These are phyloP conservation scores for Metarhizium brunneum DNA, from an alignment of 2,329 filamentous ascomycete genomes.

Conservation along the genomic window DNA sequence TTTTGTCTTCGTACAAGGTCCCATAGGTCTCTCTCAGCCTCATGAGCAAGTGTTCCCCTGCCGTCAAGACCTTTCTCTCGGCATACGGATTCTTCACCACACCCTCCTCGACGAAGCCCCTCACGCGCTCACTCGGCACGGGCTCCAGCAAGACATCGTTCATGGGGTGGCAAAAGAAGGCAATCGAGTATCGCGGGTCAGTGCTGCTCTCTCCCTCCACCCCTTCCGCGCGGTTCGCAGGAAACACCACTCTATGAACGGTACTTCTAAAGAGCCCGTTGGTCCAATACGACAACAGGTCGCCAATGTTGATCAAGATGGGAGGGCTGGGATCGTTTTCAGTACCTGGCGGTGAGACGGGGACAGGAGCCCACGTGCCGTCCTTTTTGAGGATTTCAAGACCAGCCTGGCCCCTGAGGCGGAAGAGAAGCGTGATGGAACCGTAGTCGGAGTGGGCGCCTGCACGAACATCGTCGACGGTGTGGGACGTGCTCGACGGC, in stretches of 20 bases:
- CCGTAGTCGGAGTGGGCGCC: conserved; percentile 90
- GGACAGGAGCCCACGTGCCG: conserved; percentile 51
- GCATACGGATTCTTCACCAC: conserved; percentile 35
- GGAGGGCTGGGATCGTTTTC: conserved; percentile 54
- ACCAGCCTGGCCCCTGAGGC: conserved; percentile 73
- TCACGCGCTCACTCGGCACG: conserved; percentile 52
- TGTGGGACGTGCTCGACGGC: conserved; percentile 30
- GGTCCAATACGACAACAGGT: conserved; percentile 77
- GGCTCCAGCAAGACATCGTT: conserved; percentile 41
- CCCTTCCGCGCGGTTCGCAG: conserved; percentile 13
- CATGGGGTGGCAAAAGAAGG: conserved; percentile 59
- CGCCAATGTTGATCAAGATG: conserved; percentile 70
- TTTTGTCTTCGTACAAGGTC: conserved; percentile 39
- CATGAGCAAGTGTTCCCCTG: conserved; percentile 54
- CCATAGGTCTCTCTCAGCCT: conserved; percentile 51
- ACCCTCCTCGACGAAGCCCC: conserved; percentile 24
- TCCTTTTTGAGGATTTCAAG: conserved; percentile 66
- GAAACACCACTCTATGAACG: conserved; percentile 79
- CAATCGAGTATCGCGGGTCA: conserved; percentile 54
- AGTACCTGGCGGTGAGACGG: conserved; percentile 53
- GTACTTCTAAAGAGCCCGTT: conserved; percentile 79
- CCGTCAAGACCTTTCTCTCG: conserved; percentile 49
- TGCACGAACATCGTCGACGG: conserved; percentile 61
- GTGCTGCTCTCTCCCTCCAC: conserved; percentile 35
- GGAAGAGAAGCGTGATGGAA: conserved; percentile 68